A percentile compares a stretch with the other conserved stretches of the same genome.
phyloP scores from a whole-genome alignment of 1,284 basidiomycete genomes.

The Sanghuangporus weigelae region DNA sequence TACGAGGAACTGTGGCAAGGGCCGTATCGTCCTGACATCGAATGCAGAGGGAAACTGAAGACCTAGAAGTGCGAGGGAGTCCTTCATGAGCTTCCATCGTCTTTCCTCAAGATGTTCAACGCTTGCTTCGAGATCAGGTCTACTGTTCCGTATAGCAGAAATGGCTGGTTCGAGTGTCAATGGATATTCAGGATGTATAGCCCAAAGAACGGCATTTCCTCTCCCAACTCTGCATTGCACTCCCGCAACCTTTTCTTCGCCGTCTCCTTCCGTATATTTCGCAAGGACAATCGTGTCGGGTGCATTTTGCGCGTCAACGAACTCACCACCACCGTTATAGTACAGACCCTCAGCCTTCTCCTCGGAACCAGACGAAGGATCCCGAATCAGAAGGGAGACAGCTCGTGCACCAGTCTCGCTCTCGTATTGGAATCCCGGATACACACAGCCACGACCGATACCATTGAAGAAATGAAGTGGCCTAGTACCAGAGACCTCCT shows the following conservation, averaged over 20 bases:
- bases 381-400: conserved; percentile 17
- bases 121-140: conserved; percentile 27
- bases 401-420: conserved; percentile 29
- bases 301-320: conserved; percentile 30
- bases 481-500: conserved; percentile 43
- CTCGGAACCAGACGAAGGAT: conserved; percentile 7
- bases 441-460: conserved; percentile 46
- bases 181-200: conserved; percentile 61
- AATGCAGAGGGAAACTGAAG: conserved; percentile 36
- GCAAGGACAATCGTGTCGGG: conserved; percentile 19
- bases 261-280: conserved; percentile 17
- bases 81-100: conserved; percentile 37
- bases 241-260: conserved; percentile 39
- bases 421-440: conserved; percentile 48
- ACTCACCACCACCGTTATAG: conserved; percentile 52
- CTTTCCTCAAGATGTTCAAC: conserved; percentile 33
- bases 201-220: conserved; percentile 59
- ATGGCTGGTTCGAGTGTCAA: conserved; percentile 38
- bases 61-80: conserved; percentile 41
- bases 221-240: conserved; percentile 44
- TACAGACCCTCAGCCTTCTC: conserved; percentile 33
- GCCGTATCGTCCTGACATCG: conserved; percentile 19
- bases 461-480: conserved; percentile 57
- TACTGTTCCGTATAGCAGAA: conserved; percentile 30
- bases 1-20: conserved; percentile 51